phyloP scores from a whole-genome alignment of 208 protist genomes.

The Tritrichomonas foetus region DNA sequence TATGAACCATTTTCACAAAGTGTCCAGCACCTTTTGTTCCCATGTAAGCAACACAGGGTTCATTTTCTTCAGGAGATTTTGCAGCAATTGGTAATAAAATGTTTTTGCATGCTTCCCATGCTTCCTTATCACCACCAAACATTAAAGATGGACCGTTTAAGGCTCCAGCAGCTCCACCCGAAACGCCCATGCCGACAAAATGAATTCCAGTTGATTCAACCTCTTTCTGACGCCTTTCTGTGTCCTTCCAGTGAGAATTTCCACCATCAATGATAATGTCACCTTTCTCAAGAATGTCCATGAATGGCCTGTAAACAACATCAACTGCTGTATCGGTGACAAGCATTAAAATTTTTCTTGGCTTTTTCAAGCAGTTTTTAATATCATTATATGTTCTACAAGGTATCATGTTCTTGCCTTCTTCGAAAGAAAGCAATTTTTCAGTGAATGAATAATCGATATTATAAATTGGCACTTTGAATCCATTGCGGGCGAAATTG shows the following conservation, averaged over 20 bases:
- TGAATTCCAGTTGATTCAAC: constrained; percentile 72
- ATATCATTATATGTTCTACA: constrained; percentile 63
- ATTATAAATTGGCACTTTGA: constrained; percentile 80
- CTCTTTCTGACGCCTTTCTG: constrained; percentile 71
- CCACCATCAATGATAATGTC: constrained; percentile 91
- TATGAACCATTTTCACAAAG: constrained; percentile 97
- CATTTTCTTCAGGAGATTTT: constrained; percentile 63
- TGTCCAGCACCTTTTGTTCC: constrained; percentile 87
- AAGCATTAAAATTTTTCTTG: constrained; percentile 82
- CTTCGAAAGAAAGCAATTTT: background rate
- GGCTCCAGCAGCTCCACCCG: constrained; percentile 95
- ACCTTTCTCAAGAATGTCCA: constrained; percentile 54
- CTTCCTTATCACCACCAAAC: constrained; percentile 81
- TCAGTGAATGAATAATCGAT: constrained; percentile 56
- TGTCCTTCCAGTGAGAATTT: constrained; percentile 86
- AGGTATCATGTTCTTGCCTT: constrained; percentile 47
- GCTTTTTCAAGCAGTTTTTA: constrained; percentile 65
- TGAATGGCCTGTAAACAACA: constrained; percentile 69
- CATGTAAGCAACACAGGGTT: constrained; percentile 68
- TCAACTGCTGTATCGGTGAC: constrained; percentile 88
- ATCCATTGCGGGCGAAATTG: constrained; percentile 91
- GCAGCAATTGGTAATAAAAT: constrained; percentile 86
- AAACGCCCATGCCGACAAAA: constrained; percentile 87
- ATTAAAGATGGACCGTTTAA: constrained; percentile 94
- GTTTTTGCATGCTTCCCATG: constrained; percentile 75